Evolutionary conservation across 2,329 filamentous ascomycete species (phyloP), one percentile per base, ranked within the genome.

Genomic region (Hypoxylon sp.): DNA sequence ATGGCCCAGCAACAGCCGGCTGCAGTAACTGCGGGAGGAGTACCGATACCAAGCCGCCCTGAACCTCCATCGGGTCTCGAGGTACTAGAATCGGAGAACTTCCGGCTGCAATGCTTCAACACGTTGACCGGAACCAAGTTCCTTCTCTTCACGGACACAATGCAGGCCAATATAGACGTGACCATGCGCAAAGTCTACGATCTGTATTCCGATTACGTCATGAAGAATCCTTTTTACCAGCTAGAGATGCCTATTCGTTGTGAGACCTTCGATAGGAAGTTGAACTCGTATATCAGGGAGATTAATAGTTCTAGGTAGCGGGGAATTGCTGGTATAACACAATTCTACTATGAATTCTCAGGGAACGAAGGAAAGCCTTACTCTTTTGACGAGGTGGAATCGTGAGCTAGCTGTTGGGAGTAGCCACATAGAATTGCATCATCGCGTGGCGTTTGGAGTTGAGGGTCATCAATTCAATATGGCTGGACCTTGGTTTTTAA

Each of bases 221-320:
- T 98, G 93, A 99, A 98, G 86, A 99, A 99, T 80, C 96, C 96
- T 0, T 99, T 99, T 78, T 98, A 98, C 82, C 94, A 96, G 77
- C 85, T 97, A 63, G 96, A 99, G 83, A 99, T 98, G 94, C 96
- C 96, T 5, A 89, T 99, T 59, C 87, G 96, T 68, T 97, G 96
- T 81, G 96, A 98, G 77, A 92, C 93, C 74, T 99, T 98, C 82
- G 96, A 99, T 79, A 86, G 94, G 74, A 93, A 93, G 80, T 80
- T 98, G 71, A 87, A 88, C 72, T 92, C 90, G 38, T 97, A 94
- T 81, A 89, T 97, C 75, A 89, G 93, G 77, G 87, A 89, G 77
- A 86, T 90, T 73, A 91, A 91, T 76, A 89, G 84, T 75, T 82
- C 86, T 69, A 80, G 83, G 69, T 87, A 85, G 78, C 83, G 79